These are phyloP conservation scores for Colletotrichum noveboracense DNA, from an alignment of 2,329 filamentous ascomycete genomes.

Conservation along the genomic window DNA sequence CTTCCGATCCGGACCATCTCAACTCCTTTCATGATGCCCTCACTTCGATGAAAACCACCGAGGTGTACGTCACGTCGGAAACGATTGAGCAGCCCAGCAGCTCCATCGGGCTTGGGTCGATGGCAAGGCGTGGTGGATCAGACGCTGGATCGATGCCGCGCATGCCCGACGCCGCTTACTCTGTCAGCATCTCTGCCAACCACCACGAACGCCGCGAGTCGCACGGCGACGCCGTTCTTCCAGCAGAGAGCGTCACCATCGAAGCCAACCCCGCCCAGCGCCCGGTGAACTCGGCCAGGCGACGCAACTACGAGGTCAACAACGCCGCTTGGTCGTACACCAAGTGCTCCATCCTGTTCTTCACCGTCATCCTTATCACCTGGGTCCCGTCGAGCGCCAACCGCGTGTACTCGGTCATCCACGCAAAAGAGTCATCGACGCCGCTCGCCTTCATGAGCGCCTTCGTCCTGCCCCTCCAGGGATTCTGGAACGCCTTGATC, in stretches of 20 bases:
- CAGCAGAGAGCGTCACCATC: conserved; percentile 29
- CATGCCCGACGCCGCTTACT: conserved; percentile 35
- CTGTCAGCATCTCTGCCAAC: conserved; percentile 49
- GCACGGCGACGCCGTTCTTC: conserved; percentile 29
- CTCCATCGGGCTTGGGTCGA: conserved; percentile 37
- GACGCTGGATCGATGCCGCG: conserved; percentile 4
- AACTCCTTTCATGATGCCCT: conserved; percentile 48
- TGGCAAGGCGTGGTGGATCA: conserved; percentile 30
- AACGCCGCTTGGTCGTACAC: conserved; percentile 73
- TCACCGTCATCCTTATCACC: conserved; percentile 72
- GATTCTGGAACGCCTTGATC: conserved; percentile 84
- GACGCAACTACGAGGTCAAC: conserved; percentile 56
- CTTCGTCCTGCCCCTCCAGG: conserved; percentile 80
- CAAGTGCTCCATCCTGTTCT: conserved; percentile 74
- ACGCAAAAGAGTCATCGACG: conserved; percentile 56
- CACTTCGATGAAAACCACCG: conserved; percentile 61
- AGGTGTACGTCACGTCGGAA: conserved; percentile 68
- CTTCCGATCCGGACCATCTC: conserved; percentile 46
- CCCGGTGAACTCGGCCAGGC: conserved; percentile 33
- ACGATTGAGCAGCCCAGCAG: conserved; percentile 30
- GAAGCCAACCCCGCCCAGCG: conserved; percentile 24
- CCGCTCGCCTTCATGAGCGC: conserved; percentile 73
- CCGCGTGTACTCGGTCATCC: conserved; percentile 72
- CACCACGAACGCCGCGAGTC: conserved; percentile 26
- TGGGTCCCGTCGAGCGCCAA: conserved; percentile 83